Base-by-base conservation (phyloP, 495 filamentous ascomycete species). In the Apodospora peruviana region DNA sequence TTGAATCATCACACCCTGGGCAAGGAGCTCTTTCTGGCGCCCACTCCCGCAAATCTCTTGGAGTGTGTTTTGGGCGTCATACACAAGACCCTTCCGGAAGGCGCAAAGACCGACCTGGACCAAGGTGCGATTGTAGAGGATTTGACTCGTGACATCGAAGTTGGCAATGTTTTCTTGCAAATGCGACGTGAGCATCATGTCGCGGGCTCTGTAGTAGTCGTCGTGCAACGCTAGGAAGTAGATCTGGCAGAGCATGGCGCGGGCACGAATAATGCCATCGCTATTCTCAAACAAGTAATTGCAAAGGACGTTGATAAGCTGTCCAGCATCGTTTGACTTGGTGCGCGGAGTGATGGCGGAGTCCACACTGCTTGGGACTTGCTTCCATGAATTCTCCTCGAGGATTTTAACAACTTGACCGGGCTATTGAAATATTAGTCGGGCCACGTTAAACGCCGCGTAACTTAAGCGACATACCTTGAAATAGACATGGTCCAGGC, bases 121-220 rank as follows among this genome's bases (percentile, higher is more conserved):
- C 19, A 99, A 79, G 12, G 93, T 96, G 43, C 93, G 85, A 78
- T 99, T 99, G 83, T 91, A 99, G 47, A 97, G 86, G 52, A 99
- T 99, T 69, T 99, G 93, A 27, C 88, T 96, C 69, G 83, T 86
- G 58, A 99, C 85, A 60, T 97, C 93, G 66, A 96, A 96, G 68
- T 84, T 94, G 67, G 78, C 73, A 67, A 97, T 96, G 53, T 83
- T 95, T 73, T 99, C 93, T 61, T 95, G 88, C 60, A 99, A 72
- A 72, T 99, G 93, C n/a, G 94, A 97, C 86, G 97, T 97, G 62
- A 99, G 81, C 86, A 97, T 91, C 83, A 97, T 88, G 67, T 99
- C 93, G 57, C 94, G 89, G 60, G 93, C 87, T 60, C 85, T 86
- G 78, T 95, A 97, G 77, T 96, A 97, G 49, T 95, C 83, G 67